Percentiles rank a stretch among this genome's conserved stretches.
phyloP scores from a whole-genome alignment of 2,329 filamentous ascomycete genomes.

The Rhynchosporium secalis region DNA sequence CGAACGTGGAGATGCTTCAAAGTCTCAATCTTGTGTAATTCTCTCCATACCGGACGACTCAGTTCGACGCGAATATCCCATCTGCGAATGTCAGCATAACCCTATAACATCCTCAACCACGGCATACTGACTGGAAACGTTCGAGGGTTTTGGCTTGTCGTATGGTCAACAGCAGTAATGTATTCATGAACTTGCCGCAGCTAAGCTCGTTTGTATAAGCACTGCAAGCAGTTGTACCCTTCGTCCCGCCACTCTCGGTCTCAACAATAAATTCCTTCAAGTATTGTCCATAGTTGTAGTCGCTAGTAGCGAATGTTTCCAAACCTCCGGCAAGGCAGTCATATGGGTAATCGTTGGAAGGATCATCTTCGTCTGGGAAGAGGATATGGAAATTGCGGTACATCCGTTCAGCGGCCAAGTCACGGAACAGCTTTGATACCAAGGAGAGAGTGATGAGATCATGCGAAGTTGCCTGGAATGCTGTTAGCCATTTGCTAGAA shows the following conservation, averaged over 20 bases:
- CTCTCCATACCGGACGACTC: slow-evolving; percentile 56
- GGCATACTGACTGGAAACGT: slow-evolving; percentile 51
- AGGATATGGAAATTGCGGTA: slow-evolving; percentile 62
- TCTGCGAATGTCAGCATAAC: slow-evolving; percentile 39
- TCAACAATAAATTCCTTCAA: slow-evolving; percentile 58
- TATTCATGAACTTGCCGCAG: slow-evolving; percentile 65
- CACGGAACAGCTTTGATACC: slow-evolving; percentile 57
- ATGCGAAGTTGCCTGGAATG: slow-evolving; percentile 48
- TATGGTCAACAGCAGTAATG: slow-evolving; percentile 56
- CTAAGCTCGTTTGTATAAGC: slow-evolving; percentile 55
- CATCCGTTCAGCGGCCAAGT: slow-evolving; percentile 57
- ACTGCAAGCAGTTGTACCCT: slow-evolving; percentile 55
- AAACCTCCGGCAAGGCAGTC: slow-evolving; percentile 59
- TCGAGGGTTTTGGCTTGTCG: slow-evolving; percentile 57
- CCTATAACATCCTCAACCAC: background rate
- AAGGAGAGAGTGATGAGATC: slow-evolving; percentile 60
- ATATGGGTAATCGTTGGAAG: slow-evolving; percentile 52
- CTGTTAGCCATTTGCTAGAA: background rate
- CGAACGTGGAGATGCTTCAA: slow-evolving; percentile 58
- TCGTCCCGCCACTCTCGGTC: slow-evolving; percentile 52
- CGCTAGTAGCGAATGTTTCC: slow-evolving; percentile 62
- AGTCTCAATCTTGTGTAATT: slow-evolving; percentile 54
- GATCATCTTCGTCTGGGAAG: slow-evolving; percentile 60
- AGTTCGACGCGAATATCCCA: slow-evolving; percentile 67
- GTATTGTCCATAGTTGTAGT: slow-evolving; percentile 62